Conservation (phyloP, 306 rosid species). For the Prunus mira region DNA sequence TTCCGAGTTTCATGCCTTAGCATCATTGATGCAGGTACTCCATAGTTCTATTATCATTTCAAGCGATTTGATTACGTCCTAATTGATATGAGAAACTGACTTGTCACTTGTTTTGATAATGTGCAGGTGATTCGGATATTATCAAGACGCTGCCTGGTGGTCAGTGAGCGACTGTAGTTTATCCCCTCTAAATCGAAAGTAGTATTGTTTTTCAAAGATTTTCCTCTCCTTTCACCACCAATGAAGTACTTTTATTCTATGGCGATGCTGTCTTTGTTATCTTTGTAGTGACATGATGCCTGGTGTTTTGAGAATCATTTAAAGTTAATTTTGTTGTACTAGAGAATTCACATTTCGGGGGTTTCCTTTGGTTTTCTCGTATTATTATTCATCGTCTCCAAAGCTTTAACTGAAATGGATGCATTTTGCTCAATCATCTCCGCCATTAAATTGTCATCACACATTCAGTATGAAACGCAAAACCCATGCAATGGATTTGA, state of each 20-base stretch:
- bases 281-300: background rate
- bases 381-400: no score
- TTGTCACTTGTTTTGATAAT: background rate
- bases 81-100: background rate
- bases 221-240: no score
- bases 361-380: background rate
- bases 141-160: slow-evolving; percentile 44
- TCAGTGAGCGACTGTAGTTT: slow-evolving; percentile 23
- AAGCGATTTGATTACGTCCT: no score
- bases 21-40: slow-evolving; percentile 41
- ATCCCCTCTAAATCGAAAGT: background rate
- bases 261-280: no score
- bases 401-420: no score
- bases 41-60: background rate
- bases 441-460: no score
- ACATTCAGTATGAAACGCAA: no score
- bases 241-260: no score
- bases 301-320: background rate
- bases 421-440: no score
- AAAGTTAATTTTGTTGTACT: background rate
- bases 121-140: slow-evolving; percentile 50
- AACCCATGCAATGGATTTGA: no score
- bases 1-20: slow-evolving; percentile 48
- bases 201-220: background rate
- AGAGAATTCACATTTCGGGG: background rate